Evolutionary conservation across 148 eudicot species (phyloP).

Genomic region (Vaccinium myrtillus): DNA sequence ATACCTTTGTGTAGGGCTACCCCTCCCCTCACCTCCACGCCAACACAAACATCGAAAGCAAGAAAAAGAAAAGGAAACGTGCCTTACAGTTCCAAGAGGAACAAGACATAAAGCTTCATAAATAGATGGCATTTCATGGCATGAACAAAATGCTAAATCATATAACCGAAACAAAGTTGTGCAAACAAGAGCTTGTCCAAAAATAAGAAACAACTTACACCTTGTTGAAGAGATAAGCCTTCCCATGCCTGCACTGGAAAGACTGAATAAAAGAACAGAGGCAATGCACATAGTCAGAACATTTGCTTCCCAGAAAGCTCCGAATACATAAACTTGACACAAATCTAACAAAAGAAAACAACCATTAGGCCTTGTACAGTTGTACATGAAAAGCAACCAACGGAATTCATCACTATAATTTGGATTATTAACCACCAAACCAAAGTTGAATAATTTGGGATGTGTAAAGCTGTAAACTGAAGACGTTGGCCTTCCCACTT

Average conservation of each 20-base stretch:
- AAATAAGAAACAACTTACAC: slow-evolving; percentile 69
- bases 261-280: slow-evolving; percentile 60
- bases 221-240: slow-evolving; percentile 91
- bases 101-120: background rate
- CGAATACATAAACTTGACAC: slow-evolving; percentile 6
- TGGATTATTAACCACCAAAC: background rate
- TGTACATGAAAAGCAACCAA: background rate
- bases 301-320: slow-evolving; percentile 8
- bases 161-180: background rate
- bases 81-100: background rate
- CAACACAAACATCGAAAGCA: background rate
- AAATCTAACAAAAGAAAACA: slow-evolving; percentile 1
- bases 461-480: background rate
- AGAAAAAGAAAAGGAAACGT: background rate
- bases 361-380: background rate
- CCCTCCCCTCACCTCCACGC: background rate
- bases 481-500: too few species aligned
- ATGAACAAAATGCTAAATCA: slow-evolving; percentile 7
- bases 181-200: slow-evolving; percentile 7
- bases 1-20: background rate
- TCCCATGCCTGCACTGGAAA: slow-evolving; percentile 86
- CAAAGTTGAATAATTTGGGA: background rate
- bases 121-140: slow-evolving; percentile 10
- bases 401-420: background rate
- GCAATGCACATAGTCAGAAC: slow-evolving; percentile 33